A percentile compares a stretch with the other conserved stretches of the same genome.
Conservation (phyloP, 495 filamentous ascomycete species). For the Trichocladium uniseriatum region DNA sequence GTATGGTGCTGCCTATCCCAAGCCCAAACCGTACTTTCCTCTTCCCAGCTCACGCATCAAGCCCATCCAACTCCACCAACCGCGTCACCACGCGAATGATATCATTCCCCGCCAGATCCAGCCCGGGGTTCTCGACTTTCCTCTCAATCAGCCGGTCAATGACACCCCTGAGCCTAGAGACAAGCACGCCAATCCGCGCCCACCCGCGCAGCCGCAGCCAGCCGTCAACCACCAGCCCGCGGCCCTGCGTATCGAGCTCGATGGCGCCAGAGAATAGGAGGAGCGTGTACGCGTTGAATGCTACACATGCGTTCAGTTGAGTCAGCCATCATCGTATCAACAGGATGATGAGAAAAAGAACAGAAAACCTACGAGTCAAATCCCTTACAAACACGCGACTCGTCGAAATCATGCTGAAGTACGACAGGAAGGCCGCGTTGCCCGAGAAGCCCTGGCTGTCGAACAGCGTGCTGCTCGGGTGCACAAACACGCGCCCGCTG, state of each 20-base stretch:
- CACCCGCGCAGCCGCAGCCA: slow-evolving; percentile 87
- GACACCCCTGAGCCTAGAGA: slow-evolving; percentile 73
- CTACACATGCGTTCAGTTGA: slow-evolving; percentile 28
- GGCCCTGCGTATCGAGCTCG: slow-evolving; percentile 73
- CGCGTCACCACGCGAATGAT: slow-evolving; percentile 67
- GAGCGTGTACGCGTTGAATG: slow-evolving; percentile 83
- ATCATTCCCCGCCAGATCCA: slow-evolving; percentile 49
- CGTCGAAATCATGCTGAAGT: slow-evolving; percentile 84
- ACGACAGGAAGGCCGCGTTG: slow-evolving; percentile 62
- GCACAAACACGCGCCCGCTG: slow-evolving; percentile 81
- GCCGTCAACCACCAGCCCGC: slow-evolving; percentile 84
- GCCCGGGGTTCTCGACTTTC: slow-evolving; percentile 66
- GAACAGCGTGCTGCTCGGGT: slow-evolving; percentile 81
- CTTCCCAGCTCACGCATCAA: slow-evolving; percentile 46
- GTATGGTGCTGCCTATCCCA: too few relatives aligned
- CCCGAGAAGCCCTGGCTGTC: slow-evolving; percentile 64
- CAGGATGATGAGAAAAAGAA: background rate
- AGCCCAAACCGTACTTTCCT: too few relatives aligned
- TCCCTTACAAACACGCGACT: slow-evolving; percentile 84
- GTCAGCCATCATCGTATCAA: background rate
- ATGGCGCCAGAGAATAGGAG: slow-evolving; percentile 86
- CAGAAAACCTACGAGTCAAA: slow-evolving; percentile 60
- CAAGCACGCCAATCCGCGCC: slow-evolving; percentile 88
- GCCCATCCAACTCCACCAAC: slow-evolving; percentile 78
- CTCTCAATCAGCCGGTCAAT: slow-evolving; percentile 70